phyloP scores from a whole-genome alignment of 441 rosid species.

The Aquilaria agallochum region DNA sequence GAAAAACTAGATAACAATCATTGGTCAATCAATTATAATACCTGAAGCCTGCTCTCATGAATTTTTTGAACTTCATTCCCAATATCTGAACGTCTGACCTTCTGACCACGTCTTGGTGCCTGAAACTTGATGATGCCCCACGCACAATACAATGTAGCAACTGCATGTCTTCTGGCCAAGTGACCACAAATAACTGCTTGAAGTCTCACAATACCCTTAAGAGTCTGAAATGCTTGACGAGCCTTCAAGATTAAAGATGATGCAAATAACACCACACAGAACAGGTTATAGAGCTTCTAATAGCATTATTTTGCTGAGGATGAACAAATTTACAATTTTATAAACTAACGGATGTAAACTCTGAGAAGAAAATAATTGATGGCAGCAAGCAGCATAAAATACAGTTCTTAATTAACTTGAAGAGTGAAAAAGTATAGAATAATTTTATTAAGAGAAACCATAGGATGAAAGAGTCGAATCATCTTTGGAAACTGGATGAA shows the following conservation, averaged over 20 bases:
- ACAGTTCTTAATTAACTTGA: too few species aligned
- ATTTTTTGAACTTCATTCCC: slow-evolving; percentile 33
- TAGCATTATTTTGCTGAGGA: too few species aligned
- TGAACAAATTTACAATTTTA: too few species aligned
- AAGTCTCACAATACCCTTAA: slow-evolving; percentile 50
- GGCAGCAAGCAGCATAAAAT: too few species aligned
- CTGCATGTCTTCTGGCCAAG: slow-evolving; percentile 69
- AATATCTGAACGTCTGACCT: slow-evolving; percentile 41
- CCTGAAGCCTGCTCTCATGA: slow-evolving; percentile 30
- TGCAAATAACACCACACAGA: too few species aligned
- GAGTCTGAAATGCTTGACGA: slow-evolving; percentile 49
- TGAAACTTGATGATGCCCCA: slow-evolving; percentile 58
- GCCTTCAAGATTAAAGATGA: slow-evolving; percentile 29
- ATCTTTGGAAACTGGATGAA: too few species aligned
- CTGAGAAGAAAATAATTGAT: too few species aligned
- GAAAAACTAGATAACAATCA: not conserved
- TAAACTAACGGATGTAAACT: too few species aligned
- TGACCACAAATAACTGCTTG: slow-evolving; percentile 71
- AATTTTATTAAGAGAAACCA: too few species aligned
- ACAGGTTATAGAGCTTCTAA: too few species aligned
- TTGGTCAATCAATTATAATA: slow-evolving; percentile 14
- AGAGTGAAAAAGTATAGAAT: too few species aligned
- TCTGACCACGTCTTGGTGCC: slow-evolving; percentile 48
- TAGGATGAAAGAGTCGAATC: too few species aligned
- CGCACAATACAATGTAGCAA: slow-evolving; percentile 58